phyloP scores from a whole-genome alignment of 2,329 filamentous ascomycete genomes.

The Fusarium guadeloupense region DNA sequence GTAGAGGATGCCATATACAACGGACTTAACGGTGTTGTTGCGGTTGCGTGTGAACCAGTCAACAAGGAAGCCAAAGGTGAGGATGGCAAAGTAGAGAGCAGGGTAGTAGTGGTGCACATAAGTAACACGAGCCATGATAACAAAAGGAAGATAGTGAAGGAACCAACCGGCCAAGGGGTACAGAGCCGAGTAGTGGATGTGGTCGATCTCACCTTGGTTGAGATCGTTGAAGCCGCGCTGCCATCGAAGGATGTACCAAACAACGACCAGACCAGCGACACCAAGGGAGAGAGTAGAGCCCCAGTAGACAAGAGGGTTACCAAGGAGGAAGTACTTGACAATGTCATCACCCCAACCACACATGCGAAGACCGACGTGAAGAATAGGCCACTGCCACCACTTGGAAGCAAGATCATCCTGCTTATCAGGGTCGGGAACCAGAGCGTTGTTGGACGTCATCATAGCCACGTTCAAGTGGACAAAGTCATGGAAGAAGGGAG shows the following conservation, averaged over 20 bases:
- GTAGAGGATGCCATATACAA: slow-evolving; percentile 80
- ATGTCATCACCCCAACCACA: slow-evolving; percentile 96
- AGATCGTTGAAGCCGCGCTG: slow-evolving; percentile 93
- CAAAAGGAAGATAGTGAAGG: slow-evolving; percentile 94
- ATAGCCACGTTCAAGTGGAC: slow-evolving; percentile 98
- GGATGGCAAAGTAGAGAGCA: slow-evolving; percentile 95
- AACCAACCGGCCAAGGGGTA: slow-evolving; percentile 96
- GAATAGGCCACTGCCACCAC: slow-evolving; percentile 98
- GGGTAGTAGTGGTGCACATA: slow-evolving; percentile 99
- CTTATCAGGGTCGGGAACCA: slow-evolving; percentile 97
- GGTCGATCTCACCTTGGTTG: slow-evolving; percentile 81
- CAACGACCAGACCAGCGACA: slow-evolving; percentile 74
- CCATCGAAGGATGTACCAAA: slow-evolving; percentile 93
- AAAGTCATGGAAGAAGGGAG: slow-evolving; percentile 97
- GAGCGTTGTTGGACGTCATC: slow-evolving; percentile 99
- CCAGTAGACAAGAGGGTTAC: slow-evolving; percentile 97
- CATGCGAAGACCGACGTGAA: slow-evolving; percentile 96
- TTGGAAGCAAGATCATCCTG: slow-evolving; percentile 96
- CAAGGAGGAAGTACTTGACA: slow-evolving; percentile 98
- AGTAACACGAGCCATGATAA: slow-evolving; percentile 97
- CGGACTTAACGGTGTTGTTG: slow-evolving; percentile 69
- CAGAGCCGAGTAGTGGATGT: slow-evolving; percentile 91
- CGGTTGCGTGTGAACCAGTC: slow-evolving; percentile 83
- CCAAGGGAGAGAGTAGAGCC: slow-evolving; percentile 83
- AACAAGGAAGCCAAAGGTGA: slow-evolving; percentile 85